These are phyloP conservation scores for Bimuria novae-zelandiae DNA, from an alignment of 2,329 filamentous ascomycete genomes.

Conservation along the genomic window DNA sequence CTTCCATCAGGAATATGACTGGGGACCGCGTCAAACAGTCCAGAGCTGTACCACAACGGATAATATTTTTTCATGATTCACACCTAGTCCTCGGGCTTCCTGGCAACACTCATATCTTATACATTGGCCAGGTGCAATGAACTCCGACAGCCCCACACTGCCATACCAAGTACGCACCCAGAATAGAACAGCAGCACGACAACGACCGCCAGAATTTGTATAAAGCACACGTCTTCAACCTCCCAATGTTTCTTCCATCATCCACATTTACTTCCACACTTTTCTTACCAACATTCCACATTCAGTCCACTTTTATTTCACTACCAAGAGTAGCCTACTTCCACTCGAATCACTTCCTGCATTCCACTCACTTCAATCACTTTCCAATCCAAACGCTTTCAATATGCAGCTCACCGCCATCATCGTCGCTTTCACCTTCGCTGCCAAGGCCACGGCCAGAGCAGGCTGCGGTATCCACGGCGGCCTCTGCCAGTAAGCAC, in stretches of 20 bases:
- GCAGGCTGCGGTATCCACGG: constrained; percentile 10
- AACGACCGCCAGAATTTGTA: no score
- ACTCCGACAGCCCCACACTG: no score
- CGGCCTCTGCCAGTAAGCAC: constrained; percentile 5
- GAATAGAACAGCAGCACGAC: no score
- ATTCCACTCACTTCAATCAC: background rate
- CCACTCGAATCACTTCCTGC: background rate
- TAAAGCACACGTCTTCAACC: background rate
- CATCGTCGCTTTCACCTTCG: constrained; percentile 7
- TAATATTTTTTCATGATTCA: no score
- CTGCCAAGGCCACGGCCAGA: background rate
- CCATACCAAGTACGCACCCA: no score
- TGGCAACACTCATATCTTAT: no score
- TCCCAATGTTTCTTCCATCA: background rate
- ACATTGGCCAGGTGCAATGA: no score
- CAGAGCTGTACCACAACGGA: no score
- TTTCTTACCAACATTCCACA: background rate
- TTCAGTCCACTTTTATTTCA: background rate
- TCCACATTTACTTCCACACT: constrained; percentile 1
- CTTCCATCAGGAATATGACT: no score
- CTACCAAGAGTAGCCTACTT: constrained; percentile 3
- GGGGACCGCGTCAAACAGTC: no score
- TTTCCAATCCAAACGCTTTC: background rate
- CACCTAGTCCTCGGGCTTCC: no score
- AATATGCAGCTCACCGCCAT: constrained; percentile 5